These are phyloP conservation scores for Plectosphaerella plurivora DNA, from an alignment of 2,329 filamentous ascomycete genomes.

Conservation along the genomic window DNA sequence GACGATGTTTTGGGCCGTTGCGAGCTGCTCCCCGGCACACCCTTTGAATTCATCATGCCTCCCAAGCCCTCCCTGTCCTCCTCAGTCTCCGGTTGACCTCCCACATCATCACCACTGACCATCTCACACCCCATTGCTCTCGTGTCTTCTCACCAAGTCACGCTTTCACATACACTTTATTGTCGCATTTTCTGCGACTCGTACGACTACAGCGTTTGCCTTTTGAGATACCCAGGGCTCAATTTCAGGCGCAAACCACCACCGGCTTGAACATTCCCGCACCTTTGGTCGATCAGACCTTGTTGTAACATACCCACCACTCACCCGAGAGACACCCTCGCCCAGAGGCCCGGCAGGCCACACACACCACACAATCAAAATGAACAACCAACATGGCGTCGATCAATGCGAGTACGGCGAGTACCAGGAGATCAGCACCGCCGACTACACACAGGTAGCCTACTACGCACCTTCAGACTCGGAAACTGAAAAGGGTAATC, in stretches of 20 bases:
- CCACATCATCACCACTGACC: too few relatives aligned
- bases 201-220: too few relatives aligned
- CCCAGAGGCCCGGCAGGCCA: not conserved
- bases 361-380: not conserved
- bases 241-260: not conserved
- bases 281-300: too few relatives aligned
- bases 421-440: slow-evolving; percentile 33
- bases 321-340: not conserved
- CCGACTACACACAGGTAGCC: slow-evolving; percentile 38
- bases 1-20: not conserved
- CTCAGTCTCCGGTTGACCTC: too few relatives aligned
- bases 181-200: too few relatives aligned
- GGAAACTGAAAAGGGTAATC: slow-evolving; percentile 20
- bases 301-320: not conserved
- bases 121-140: too few relatives aligned
- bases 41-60: too few relatives aligned
- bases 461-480: slow-evolving; percentile 33
- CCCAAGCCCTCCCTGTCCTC: too few relatives aligned
- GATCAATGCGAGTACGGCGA: slow-evolving; percentile 34
- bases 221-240: not conserved
- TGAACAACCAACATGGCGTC: slow-evolving; percentile 17
- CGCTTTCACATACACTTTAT: too few relatives aligned
- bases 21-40: not conserved
- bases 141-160: too few relatives aligned
- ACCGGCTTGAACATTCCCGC: not conserved